These are phyloP conservation scores for Adansonia madagascariensis DNA, from an alignment of 441 rosid species.

Conservation along the genomic window DNA sequence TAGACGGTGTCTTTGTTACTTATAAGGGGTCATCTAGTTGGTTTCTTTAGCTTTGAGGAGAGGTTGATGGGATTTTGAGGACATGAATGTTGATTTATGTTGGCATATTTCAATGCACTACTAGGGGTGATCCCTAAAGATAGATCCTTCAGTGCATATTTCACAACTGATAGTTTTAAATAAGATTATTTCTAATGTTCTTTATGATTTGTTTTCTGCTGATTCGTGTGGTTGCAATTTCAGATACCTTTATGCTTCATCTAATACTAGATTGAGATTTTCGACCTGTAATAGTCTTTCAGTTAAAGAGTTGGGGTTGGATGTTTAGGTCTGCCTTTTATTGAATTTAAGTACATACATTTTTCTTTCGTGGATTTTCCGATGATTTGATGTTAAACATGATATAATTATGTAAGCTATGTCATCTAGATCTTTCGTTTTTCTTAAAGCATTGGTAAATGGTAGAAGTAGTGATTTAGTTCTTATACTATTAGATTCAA, in stretches of 20 bases:
- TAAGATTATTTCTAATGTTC: constrained; percentile 17
- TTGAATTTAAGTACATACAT: too few species aligned
- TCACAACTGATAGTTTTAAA: constrained; percentile 22
- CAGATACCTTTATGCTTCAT: background rate
- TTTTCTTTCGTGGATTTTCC: too few species aligned
- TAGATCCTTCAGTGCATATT: constrained; percentile 15
- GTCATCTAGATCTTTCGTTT: too few species aligned
- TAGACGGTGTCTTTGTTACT: constrained; percentile 38
- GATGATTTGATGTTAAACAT: too few species aligned
- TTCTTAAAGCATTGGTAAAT: too few species aligned
- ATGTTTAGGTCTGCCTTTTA: too few species aligned
- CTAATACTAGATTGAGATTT: background rate
- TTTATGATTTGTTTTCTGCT: background rate
- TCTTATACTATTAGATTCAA: too few species aligned
- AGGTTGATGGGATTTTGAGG: constrained; percentile 48
- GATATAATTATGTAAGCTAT: too few species aligned
- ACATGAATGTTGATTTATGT: constrained; percentile 42
- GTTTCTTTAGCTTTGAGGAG: constrained; percentile 32
- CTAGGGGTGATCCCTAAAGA: constrained; percentile 28
- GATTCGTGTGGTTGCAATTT: constrained; percentile 1
- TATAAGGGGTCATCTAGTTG: constrained; percentile 31
- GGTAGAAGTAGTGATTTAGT: too few species aligned
- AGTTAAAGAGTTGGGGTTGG: too few species aligned
- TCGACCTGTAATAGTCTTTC: too few species aligned
- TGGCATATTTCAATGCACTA: constrained; percentile 18